phyloP scores from a whole-genome alignment of 768 basidiomycete species.

The Gautieria morchelliformis region DNA sequence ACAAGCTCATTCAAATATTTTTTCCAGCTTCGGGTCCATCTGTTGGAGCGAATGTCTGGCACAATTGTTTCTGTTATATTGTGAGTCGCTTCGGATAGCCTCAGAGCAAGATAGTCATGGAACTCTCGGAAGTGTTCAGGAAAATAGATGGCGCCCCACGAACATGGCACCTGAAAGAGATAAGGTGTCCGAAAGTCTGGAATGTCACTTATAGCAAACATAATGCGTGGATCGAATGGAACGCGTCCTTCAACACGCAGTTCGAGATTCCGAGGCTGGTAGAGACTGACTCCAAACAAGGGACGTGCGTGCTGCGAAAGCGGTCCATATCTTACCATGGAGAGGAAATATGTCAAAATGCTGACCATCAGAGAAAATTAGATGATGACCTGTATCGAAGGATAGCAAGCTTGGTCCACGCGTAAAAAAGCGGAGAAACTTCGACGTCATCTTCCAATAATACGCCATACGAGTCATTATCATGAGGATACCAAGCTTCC shows the following conservation, averaged over 20 bases:
- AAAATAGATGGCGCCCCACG: conserved; percentile 89
- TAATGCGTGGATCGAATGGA: conserved; percentile 52
- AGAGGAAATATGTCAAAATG: neutral
- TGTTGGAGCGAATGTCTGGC: conserved; percentile 68
- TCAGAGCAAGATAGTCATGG: conserved; percentile 62
- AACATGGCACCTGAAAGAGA: conserved; percentile 80
- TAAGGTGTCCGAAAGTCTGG: conserved; percentile 51
- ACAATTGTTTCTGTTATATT: conserved; percentile 39
- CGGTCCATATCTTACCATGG: conserved; percentile 42
- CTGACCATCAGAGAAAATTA: neutral
- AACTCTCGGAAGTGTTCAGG: conserved; percentile 85
- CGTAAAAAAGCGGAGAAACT: conserved; percentile 74
- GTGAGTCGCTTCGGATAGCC: conserved; percentile 46
- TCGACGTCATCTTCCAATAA: conserved; percentile 84
- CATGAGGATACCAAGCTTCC: conserved; percentile 80
- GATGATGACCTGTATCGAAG: conserved; percentile 55
- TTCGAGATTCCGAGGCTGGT: conserved; percentile 79
- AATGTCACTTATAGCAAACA: conserved; percentile 40
- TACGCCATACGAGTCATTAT: conserved; percentile 66
- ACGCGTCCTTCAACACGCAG: conserved; percentile 57
- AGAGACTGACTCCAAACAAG: conserved; percentile 76
- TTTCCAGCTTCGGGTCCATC: conserved; percentile 81
- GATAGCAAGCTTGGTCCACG: conserved; percentile 76
- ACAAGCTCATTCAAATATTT: conserved; percentile 82
- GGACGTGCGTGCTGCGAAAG: conserved; percentile 28